Evolutionary conservation across 208 protist species (phyloP), one percentile per base, ranked within the genome.

Genomic region (Naegleria gruberi): DNA sequence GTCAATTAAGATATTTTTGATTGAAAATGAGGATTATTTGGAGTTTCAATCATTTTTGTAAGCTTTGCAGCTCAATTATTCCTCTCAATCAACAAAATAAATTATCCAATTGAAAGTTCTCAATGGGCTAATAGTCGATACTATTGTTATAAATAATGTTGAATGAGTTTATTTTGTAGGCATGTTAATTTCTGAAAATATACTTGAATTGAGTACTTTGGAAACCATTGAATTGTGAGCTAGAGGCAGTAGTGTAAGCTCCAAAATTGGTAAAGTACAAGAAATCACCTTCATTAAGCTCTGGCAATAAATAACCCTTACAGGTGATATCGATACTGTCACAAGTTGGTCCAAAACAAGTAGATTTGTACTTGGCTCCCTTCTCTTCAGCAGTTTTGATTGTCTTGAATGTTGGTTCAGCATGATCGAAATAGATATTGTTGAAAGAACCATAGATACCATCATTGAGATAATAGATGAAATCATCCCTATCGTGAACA

Each of bases 361-460:
- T 96, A 1, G 93, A 95, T 40, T 92, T 90, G 87, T 91, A 93
- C 55, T 88, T 4, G 46, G 82, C 17, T 88, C 51, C 45, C 51
- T 84, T 51, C 12, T 81, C 83, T 91, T 44, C 88, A 90, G 17
- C 19, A 95, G 92, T 34, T 45, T 91, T 8, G 94, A 94, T 91
- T 93, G 73, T 90, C 1, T 47, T 82, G 89, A 45, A 87, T 12
- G 91, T 37, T 41, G 90, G 90, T 12, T 85, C 30, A 15, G 94
- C 93, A 90, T 96, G 94, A 84, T 97, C 95, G 41, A 94, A 97
- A 34, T 97, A 47, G 42, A 97, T 93, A 91, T 93, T 96, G 93
- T 97, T 97, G 90, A 96, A 96, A 90, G 92, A 95, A 90, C 94
- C 88, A 91, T 97, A 97, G 86, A 97, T 91, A 42, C 95, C 95